Base-by-base conservation (phyloP, 139 green algal genomes). In the Bryopsis sp. region DNA sequence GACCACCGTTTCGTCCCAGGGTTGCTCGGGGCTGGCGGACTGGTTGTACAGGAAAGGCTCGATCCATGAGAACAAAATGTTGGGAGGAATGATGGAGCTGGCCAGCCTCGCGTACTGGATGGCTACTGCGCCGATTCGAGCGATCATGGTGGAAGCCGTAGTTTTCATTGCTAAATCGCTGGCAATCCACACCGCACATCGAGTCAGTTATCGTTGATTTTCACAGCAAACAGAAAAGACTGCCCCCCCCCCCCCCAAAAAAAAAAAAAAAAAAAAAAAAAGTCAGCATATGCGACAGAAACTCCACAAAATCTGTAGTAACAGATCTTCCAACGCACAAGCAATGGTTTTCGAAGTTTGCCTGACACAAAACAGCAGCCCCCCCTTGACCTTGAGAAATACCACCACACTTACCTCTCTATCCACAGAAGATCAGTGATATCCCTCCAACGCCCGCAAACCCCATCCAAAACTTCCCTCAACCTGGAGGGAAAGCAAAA, bases 201-300 rank as follows among this genome's bases (percentile, higher is more conserved):
- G n/a, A n/a, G n/a, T n/a, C n/a, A n/a, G n/a, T n/a, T n/a, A n/a
- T n/a, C n/a, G n/a, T n/a, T n/a, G n/a, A n/a, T n/a, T n/a, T n/a
- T n/a, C n/a, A n/a, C n/a, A n/a, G n/a, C n/a, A n/a, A n/a, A n/a
- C n/a, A n/a, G n/a, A n/a, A n/a, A n/a, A n/a, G n/a, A n/a, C n/a
- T n/a, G n/a, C n/a, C n/a, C n/a, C n/a, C n/a, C n/a, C n/a, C n/a
- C n/a, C n/a, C n/a, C n/a, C n/a, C n/a, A n/a, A n/a, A n/a, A n/a
- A n/a, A n/a, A n/a, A n/a, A n/a, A n/a, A n/a, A n/a, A n/a, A n/a
- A n/a, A n/a, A n/a, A n/a, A n/a, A n/a, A n/a, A n/a, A n/a, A n/a
- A n/a, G n/a, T n/a, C n/a, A n/a, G n/a, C n/a, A n/a, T n/a, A n/a
- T 7, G 39, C 15, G 58, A 39, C 4, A 65, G 58, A 65, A 65